These are phyloP conservation scores for Aspergillus biplanus DNA, from an alignment of 495 filamentous ascomycete genomes.

Conservation along the genomic window DNA sequence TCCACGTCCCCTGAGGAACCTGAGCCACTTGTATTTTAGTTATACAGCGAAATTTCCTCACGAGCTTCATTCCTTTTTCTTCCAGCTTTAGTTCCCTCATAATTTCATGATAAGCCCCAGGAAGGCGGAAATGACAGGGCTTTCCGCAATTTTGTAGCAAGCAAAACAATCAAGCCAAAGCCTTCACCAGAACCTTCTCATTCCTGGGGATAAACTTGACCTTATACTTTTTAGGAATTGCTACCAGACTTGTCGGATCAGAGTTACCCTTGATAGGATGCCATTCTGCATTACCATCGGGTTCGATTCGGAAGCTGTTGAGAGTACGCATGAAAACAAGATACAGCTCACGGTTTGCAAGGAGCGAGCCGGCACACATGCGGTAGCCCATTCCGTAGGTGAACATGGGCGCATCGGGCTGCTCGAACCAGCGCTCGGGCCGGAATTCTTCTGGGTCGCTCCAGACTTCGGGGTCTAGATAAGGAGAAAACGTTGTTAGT, in stretches of 20 bases:
- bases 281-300: slow-evolving; percentile 51
- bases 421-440: slow-evolving; percentile 65
- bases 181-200: slow-evolving; percentile 39
- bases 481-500: not conserved
- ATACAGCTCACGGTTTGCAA: slow-evolving; percentile 69
- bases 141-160: too few relatives aligned
- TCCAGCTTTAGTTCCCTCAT: too few relatives aligned
- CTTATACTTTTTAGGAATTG: slow-evolving; percentile 58
- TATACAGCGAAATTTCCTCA: too few relatives aligned
- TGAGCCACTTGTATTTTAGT: too few relatives aligned
- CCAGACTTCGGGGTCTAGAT: slow-evolving; percentile 59
- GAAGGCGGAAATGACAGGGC: too few relatives aligned
- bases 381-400: slow-evolving; percentile 66
- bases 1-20: not conserved
- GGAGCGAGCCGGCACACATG: slow-evolving; percentile 66
- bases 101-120: too few relatives aligned
- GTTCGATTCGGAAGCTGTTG: slow-evolving; percentile 59
- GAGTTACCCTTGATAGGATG: slow-evolving; percentile 59
- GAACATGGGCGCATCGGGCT: slow-evolving; percentile 63
- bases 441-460: slow-evolving; percentile 59
- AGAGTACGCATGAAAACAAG: slow-evolving; percentile 65
- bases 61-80: too few relatives aligned
- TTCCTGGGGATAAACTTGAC: slow-evolving; percentile 59
- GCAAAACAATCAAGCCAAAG: slow-evolving; percentile 27
- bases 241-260: slow-evolving; percentile 61